Conservation (phyloP, 352 stramenopile species). For the Chrysophaeum taylorii region DNA sequence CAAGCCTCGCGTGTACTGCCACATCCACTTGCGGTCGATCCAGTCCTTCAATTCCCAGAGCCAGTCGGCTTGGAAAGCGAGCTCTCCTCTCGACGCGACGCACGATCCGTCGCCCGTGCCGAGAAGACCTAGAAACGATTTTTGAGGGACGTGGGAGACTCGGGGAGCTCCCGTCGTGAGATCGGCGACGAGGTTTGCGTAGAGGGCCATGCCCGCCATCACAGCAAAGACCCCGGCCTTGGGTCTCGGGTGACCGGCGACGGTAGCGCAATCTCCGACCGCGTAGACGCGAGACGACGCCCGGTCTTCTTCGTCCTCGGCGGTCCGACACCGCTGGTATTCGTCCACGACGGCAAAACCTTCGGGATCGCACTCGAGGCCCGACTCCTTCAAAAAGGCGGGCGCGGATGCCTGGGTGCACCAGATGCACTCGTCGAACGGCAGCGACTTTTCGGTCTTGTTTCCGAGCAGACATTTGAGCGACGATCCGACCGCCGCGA, state of each 20-base stretch:
- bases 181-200: constrained; percentile 35
- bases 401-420: constrained; percentile 41
- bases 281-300: constrained; percentile 41
- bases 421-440: constrained; percentile 46
- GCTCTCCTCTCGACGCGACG: constrained; percentile 15
- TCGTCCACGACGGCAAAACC: constrained; percentile 37
- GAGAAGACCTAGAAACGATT: neutral
- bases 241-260: constrained; percentile 40
- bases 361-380: constrained; percentile 27
- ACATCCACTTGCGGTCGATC: constrained; percentile 43
- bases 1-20: constrained; percentile 16
- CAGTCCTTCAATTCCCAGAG: constrained; percentile 52
- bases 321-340: neutral
- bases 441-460: neutral
- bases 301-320: no score
- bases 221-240: constrained; percentile 63
- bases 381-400: constrained; percentile 32
- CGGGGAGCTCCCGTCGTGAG: constrained; percentile 11
- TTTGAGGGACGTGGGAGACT: constrained; percentile 24
- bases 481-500: neutral
- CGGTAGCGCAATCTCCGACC: constrained; percentile 42
- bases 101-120: neutral
- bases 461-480: neutral
- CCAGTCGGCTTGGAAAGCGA: constrained; percentile 39
- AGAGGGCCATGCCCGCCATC: constrained; percentile 39